These are phyloP conservation scores for Pseudopediastrum boryanum DNA, from an alignment of 139 green algal species.

Conservation along the genomic window DNA sequence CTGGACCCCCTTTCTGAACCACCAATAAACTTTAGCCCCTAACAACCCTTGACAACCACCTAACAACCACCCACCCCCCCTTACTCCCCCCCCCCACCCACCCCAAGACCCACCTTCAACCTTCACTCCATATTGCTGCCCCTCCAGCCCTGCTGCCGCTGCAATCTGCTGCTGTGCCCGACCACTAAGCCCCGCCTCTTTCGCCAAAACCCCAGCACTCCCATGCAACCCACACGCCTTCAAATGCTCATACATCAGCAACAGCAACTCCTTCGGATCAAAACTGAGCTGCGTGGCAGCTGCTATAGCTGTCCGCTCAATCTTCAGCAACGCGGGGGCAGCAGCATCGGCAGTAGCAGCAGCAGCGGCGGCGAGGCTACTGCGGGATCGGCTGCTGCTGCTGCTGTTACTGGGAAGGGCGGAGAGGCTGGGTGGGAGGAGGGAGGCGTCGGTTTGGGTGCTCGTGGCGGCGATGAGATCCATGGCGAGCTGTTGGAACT, in stretches of 20 bases:
- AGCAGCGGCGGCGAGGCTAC: conserved; percentile 24
- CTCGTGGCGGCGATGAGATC: conserved; percentile 48
- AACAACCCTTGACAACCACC: no score
- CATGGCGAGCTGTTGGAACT: conserved; percentile 31
- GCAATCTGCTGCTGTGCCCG: conserved; percentile 2
- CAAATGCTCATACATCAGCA: conserved; percentile 79
- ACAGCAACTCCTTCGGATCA: conserved; percentile 71
- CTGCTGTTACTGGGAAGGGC: conserved; percentile 7
- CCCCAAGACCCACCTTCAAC: no score
- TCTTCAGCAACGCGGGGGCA: conserved; percentile 66
- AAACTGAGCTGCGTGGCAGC: conserved; percentile 72
- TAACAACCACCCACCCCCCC: no score
- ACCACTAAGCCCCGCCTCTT: conserved; percentile 50
- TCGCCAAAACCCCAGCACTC: conserved; percentile 56
- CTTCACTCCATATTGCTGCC: neutral
- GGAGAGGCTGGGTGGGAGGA: no score
- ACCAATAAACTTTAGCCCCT: no score
- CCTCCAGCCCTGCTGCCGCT: neutral
- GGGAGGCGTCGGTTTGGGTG: conserved; percentile 17
- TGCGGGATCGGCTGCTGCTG: conserved; percentile 35
- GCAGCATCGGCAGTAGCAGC: conserved; percentile 57
- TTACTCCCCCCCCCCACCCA: no score
- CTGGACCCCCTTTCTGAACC: no score
- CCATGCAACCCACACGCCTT: conserved; percentile 53
- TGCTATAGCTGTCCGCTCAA: conserved; percentile 77